These are phyloP conservation scores for Manihot esculenta DNA, from an alignment of 441 rosid species.

Conservation along the genomic window DNA sequence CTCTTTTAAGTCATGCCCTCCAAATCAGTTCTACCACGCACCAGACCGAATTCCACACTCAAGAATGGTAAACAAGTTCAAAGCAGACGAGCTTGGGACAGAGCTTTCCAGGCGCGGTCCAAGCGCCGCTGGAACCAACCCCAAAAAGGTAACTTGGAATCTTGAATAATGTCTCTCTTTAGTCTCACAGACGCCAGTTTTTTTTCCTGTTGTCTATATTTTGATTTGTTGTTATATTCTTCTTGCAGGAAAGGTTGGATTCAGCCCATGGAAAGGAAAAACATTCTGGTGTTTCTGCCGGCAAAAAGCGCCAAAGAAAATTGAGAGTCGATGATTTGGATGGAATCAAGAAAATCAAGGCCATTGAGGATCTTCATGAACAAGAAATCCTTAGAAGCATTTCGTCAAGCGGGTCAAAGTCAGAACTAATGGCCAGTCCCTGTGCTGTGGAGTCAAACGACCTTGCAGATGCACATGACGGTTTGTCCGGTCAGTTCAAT, in stretches of 20 bases:
- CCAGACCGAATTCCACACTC: neutral
- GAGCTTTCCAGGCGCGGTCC: neutral
- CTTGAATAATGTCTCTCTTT: too few species aligned
- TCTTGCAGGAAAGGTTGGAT: neutral
- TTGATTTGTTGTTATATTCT: too few species aligned
- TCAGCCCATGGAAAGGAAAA: too few species aligned
- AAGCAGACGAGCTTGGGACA: neutral
- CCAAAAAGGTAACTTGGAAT: neutral
- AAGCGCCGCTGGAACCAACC: neutral
- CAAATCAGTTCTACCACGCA: neutral
- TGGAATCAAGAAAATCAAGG: neutral
- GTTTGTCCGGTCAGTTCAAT: neutral
- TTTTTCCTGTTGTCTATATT: too few species aligned
- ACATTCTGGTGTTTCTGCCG: neutral
- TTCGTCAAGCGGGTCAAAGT: neutral
- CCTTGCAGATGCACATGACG: neutral
- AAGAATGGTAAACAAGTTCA: neutral
- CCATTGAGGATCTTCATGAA: constrained; percentile 1
- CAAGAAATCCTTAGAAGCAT: neutral
- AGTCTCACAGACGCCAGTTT: too few species aligned
- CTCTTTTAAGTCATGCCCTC: neutral
- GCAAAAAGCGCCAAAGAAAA: constrained; percentile 1
- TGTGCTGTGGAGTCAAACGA: neutral
- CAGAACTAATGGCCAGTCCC: neutral
- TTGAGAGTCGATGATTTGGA: neutral